A percentile compares a stretch with the other conserved stretches of the same genome.
Conservation (phyloP, 495 filamentous ascomycete species). For the Neurospora cerealis region DNA sequence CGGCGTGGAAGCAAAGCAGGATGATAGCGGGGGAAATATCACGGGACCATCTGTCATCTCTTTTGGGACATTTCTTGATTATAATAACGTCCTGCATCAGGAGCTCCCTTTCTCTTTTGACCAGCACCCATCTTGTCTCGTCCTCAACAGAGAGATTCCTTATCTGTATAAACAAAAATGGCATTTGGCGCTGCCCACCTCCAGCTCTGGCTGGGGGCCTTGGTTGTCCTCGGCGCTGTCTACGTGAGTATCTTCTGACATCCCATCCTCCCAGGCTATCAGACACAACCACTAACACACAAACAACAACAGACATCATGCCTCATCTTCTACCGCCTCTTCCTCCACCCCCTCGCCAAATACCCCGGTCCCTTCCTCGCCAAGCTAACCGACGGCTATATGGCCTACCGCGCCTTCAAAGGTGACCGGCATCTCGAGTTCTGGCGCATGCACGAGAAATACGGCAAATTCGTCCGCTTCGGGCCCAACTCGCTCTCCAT, state of each 20-base stretch:
- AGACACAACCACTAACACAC: background rate
- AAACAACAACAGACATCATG: constrained; percentile 12
- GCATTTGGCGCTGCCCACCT: constrained; percentile 16
- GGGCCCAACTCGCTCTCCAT: constrained; percentile 53
- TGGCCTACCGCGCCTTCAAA: constrained; percentile 46
- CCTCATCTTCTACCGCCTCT: constrained; percentile 41
- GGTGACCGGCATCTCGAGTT: constrained; percentile 53
- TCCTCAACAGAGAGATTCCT: background rate
- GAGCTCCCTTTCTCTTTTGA: background rate
- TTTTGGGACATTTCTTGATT: background rate
- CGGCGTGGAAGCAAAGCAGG: background rate
- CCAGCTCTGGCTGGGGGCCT: constrained; percentile 20
- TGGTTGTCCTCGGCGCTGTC: constrained; percentile 6
- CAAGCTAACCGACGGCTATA: constrained; percentile 46
- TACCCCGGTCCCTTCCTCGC: constrained; percentile 55
- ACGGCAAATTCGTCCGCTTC: constrained; percentile 49
- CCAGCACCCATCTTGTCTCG: background rate
- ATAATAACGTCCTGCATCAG: background rate
- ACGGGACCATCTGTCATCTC: background rate
- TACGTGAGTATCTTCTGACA: constrained; percentile 10
- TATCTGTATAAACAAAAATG: constrained; percentile 8
- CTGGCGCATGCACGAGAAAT: constrained; percentile 45
- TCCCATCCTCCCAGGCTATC: background rate
- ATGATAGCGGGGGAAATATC: background rate
- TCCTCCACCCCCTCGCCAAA: constrained; percentile 55